A percentile compares a stretch with the other conserved stretches of the same genome.
These are phyloP conservation scores for Cercis canadensis DNA, from an alignment of 306 rosid species.

Conservation along the genomic window DNA sequence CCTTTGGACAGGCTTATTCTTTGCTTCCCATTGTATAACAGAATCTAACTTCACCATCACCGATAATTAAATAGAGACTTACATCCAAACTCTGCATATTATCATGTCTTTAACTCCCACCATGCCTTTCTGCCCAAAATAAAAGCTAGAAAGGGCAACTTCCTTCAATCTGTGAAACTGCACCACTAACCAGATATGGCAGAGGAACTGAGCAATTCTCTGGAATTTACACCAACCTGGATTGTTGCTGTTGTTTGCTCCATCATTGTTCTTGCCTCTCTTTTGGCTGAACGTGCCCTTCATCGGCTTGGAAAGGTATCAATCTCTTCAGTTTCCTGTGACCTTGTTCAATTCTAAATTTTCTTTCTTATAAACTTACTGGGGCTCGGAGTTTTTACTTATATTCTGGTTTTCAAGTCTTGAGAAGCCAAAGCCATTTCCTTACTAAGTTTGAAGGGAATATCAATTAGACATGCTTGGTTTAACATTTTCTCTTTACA, in stretches of 20 bases:
- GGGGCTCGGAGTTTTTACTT: slow-evolving; percentile 1
- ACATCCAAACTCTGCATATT: slow-evolving; percentile 25
- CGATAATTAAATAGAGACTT: background rate
- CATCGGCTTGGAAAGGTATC: slow-evolving; percentile 81
- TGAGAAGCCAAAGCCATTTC: slow-evolving; percentile 16
- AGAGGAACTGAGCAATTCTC: slow-evolving; percentile 56
- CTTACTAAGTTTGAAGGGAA: background rate
- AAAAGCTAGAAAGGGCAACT: slow-evolving; percentile 16
- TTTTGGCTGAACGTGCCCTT: slow-evolving; percentile 71
- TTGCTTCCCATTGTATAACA: slow-evolving; percentile 37
- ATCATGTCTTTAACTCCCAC: slow-evolving; percentile 26
- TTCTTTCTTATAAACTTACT: background rate
- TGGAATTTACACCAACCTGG: slow-evolving; percentile 93
- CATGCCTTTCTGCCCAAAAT: slow-evolving; percentile 22
- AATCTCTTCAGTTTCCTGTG: slow-evolving; percentile 1
- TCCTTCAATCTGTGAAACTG: background rate
- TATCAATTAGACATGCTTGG: background rate
- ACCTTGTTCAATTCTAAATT: slow-evolving; percentile 3
- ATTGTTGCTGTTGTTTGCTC: slow-evolving; percentile 79
- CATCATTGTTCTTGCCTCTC: slow-evolving; percentile 78
- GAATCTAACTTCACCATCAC: background rate
- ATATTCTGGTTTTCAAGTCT: background rate
- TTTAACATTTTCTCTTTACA: background rate
- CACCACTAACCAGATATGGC: slow-evolving; percentile 46
- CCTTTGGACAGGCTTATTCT: slow-evolving; percentile 44